phyloP scores from a whole-genome alignment of 75 land plant species.

The Pinus taeda region DNA sequence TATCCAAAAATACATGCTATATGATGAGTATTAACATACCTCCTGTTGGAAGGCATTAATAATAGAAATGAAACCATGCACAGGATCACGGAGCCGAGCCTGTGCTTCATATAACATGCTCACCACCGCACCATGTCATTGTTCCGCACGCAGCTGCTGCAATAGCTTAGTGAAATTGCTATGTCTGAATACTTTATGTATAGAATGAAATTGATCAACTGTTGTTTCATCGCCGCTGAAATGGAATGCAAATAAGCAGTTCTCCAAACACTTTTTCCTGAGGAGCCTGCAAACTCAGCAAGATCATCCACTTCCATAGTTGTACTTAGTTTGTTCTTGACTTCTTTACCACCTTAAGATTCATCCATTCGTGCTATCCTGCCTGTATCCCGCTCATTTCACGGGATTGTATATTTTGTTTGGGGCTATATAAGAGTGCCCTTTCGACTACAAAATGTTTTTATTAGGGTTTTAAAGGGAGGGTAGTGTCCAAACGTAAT shows the following conservation, averaged over 20 bases:
- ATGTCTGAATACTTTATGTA: conserved; percentile 78
- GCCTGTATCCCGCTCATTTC: no score
- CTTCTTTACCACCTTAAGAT: no score
- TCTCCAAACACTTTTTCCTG: conserved; percentile 64
- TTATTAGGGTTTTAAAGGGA: no score
- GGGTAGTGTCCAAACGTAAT: no score
- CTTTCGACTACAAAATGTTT: no score
- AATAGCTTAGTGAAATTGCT: conserved; percentile 75
- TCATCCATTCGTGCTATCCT: no score
- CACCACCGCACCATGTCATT: conserved; percentile 64
- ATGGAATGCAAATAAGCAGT: conserved; percentile 75
- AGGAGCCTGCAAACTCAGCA: conserved; percentile 80
- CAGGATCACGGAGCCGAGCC: conserved; percentile 79
- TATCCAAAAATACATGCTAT: no score
- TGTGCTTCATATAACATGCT: conserved; percentile 86
- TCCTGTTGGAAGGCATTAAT: conserved; percentile 80
- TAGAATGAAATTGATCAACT: conserved; percentile 67
- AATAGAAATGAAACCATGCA: conserved; percentile 74
- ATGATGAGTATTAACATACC: conserved; percentile 20
- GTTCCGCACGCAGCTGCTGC: conserved; percentile 50
- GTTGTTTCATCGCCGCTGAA: conserved; percentile 65
- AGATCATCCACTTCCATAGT: conserved; percentile 6
- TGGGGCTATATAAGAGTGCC: no score
- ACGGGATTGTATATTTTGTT: no score
- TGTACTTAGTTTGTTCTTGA: no score